Evolutionary conservation across 2,329 filamentous ascomycete species (phyloP).

Genomic region (Diaporthe humulicola): DNA sequence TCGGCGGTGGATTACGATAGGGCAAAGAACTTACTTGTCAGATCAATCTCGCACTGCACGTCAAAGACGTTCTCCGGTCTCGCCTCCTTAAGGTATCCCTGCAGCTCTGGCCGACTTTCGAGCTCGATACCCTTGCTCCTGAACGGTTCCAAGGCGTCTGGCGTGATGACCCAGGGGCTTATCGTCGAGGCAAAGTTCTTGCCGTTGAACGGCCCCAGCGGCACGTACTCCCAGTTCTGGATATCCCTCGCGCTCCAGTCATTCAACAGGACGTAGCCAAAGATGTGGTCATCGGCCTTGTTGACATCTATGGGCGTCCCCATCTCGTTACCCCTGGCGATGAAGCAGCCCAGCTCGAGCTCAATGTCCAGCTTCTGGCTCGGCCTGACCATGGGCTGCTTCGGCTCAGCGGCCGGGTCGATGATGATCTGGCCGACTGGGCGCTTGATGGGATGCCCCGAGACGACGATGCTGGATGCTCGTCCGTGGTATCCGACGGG

Average conservation of each 20-base stretch:
- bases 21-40: conserved; percentile 61
- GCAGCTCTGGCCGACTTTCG: conserved; percentile 46
- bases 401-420: conserved; percentile 72
- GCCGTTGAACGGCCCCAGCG: conserved; percentile 83
- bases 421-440: conserved; percentile 81
- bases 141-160: conserved; percentile 78
- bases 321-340: conserved; percentile 74
- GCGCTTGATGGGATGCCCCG: conserved; percentile 78
- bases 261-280: conserved; percentile 86
- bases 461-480: conserved; percentile 81
- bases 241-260: conserved; percentile 90
- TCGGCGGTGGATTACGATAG: neutral
- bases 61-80: conserved; percentile 72
- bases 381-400: conserved; percentile 73
- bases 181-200: conserved; percentile 88
- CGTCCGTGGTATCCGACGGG: conserved; percentile 87
- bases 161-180: conserved; percentile 82
- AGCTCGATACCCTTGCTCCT: conserved; percentile 51
- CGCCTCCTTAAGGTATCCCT: conserved; percentile 69
- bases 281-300: conserved; percentile 75
- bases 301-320: conserved; percentile 74
- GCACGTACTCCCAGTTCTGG: conserved; percentile 87
- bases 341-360: conserved; percentile 82
- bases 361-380: conserved; percentile 82
- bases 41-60: conserved; percentile 76